These are phyloP conservation scores for Melaleuca alternifolia DNA, from an alignment of 345 rosid species.

Conservation along the genomic window DNA sequence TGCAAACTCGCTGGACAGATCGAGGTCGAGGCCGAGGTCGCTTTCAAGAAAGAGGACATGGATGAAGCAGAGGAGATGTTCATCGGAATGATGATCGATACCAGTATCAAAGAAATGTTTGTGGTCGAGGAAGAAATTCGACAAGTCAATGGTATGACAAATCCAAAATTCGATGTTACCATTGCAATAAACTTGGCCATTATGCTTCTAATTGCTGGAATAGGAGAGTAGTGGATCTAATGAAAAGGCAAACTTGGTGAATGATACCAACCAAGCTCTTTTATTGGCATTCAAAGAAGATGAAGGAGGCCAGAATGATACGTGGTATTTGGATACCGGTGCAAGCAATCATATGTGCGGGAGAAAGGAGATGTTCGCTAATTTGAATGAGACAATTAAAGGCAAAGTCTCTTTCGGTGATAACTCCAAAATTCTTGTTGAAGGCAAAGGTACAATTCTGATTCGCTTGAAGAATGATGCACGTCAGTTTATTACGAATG, in stretches of 20 bases:
- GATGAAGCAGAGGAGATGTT: background rate
- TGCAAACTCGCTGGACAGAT: too few species aligned
- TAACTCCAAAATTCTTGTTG: background rate
- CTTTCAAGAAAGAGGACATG: background rate
- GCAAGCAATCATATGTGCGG: slow-evolving; percentile 3
- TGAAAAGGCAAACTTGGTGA: background rate
- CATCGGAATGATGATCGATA: background rate
- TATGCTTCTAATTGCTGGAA: background rate
- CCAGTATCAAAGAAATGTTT: background rate
- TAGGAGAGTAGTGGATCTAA: background rate
- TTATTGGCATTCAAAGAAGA: background rate
- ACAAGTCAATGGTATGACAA: background rate
- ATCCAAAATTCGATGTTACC: background rate
- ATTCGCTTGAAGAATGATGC: background rate
- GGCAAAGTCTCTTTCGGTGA: background rate
- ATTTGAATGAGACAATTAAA: background rate
- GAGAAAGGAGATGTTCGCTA: background rate
- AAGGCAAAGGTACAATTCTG: background rate
- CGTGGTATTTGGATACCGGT: background rate
- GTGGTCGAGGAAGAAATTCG: background rate
- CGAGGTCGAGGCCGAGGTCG: background rate
- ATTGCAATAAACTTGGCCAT: background rate
- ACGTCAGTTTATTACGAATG: background rate
- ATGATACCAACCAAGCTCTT: background rate
- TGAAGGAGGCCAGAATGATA: background rate